phyloP scores from a whole-genome alignment of 306 rosid genomes.

The Quercus glauca region DNA sequence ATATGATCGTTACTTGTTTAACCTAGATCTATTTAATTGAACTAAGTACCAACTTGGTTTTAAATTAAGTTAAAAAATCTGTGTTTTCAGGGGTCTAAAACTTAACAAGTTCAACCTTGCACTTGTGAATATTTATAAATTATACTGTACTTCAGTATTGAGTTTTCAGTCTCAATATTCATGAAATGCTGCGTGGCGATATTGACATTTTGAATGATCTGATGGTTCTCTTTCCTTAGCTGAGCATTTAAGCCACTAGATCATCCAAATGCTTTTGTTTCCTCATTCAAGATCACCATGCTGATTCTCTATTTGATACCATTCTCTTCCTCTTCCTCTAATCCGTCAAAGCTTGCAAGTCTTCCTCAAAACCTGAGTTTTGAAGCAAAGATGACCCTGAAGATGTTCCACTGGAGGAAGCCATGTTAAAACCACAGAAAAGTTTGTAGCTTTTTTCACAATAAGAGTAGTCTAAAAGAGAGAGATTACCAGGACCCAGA shows the following conservation, averaged over 20 bases:
- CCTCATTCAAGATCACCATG: constrained; percentile 63
- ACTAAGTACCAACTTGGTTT: too few relatives aligned
- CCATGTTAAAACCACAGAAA: constrained; percentile 23
- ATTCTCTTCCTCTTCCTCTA: constrained; percentile 71
- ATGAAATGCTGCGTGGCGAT: constrained; percentile 43
- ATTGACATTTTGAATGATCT: constrained; percentile 38
- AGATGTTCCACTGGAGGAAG: constrained; percentile 62
- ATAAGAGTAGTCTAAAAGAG: not conserved
- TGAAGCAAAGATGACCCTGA: constrained; percentile 33
- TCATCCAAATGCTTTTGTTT: constrained; percentile 78
- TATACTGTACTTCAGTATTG: constrained; percentile 25
- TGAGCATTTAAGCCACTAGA: constrained; percentile 30
- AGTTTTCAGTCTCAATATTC: constrained; percentile 58
- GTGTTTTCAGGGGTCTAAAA: too few relatives aligned
- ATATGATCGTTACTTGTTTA: too few relatives aligned
- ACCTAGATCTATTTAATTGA: too few relatives aligned
- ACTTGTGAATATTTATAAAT: too few relatives aligned
- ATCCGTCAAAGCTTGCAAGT: constrained; percentile 53
- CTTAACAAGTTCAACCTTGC: too few relatives aligned
- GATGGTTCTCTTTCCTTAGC: constrained; percentile 46
- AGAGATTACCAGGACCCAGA: too few relatives aligned
- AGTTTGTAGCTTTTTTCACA: not conserved
- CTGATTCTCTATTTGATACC: constrained; percentile 81
- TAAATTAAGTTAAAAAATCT: too few relatives aligned
- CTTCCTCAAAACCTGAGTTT: constrained; percentile 58